phyloP scores from a whole-genome alignment of 2,329 filamentous ascomycete genomes.

The Claviceps fusiformis region DNA sequence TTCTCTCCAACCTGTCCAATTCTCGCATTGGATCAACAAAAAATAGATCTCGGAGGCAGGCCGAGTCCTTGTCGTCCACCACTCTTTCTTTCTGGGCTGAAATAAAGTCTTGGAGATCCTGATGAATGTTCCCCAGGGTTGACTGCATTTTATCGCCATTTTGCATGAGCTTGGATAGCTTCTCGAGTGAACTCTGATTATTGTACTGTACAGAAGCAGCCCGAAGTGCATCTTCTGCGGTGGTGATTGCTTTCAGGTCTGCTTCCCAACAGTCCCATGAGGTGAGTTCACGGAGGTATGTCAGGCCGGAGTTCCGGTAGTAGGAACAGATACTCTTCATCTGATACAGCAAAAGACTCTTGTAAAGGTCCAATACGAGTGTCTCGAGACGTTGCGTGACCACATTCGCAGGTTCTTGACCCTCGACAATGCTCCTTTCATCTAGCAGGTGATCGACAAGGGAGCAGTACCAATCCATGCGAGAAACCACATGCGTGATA shows the following conservation, averaged over 20 bases:
- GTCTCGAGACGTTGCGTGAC: conserved; percentile 5
- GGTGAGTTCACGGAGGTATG: conserved; percentile 6
- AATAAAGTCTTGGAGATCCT: conserved; percentile 8
- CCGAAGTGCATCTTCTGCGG: conserved; percentile 5
- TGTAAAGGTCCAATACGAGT: conserved; percentile 6
- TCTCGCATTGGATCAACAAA: conserved; percentile 7
- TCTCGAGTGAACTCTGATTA: conserved; percentile 5
- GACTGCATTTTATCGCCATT: conserved; percentile 7
- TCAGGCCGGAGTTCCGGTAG: conserved; percentile 5
- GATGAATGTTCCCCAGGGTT: conserved; percentile 6
- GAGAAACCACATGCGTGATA: conserved; percentile 6
- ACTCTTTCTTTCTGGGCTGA: conserved; percentile 6
- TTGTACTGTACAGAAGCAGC: conserved; percentile 7
- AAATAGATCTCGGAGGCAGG: conserved; percentile 8
- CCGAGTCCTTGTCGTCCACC: conserved; percentile 6
- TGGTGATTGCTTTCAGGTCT: conserved; percentile 4
- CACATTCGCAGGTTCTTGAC: conserved; percentile 3
- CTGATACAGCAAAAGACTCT: conserved; percentile 6
- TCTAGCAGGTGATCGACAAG: conserved; percentile 6
- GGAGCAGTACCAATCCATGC: conserved; percentile 7
- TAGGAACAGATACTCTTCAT: conserved; percentile 8
- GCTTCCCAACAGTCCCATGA: conserved; percentile 5
- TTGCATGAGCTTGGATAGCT: conserved; percentile 6
- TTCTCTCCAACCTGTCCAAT: conserved; percentile 7
- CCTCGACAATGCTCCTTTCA: conserved; percentile 6